These are phyloP conservation scores for Dactylorhiza incarnata DNA, from an alignment of 106 monocot genomes.

Conservation along the genomic window DNA sequence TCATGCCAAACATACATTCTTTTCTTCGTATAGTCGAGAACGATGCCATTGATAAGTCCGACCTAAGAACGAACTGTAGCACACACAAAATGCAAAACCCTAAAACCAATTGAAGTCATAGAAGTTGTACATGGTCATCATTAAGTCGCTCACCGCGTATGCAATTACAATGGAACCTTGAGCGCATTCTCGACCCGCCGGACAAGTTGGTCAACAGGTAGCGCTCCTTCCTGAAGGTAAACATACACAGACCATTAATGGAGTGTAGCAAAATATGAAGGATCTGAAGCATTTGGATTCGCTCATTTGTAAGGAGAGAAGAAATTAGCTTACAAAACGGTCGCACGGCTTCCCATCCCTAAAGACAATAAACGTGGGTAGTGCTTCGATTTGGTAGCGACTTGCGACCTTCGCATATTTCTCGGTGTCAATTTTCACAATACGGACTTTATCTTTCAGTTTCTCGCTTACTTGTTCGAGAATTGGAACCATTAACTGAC, in stretches of 20 bases:
- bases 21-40: too few species aligned
- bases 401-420: conserved; percentile 69
- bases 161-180: conserved; percentile 25
- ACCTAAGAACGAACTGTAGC: background rate
- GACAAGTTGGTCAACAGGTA: conserved; percentile 74
- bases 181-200: conserved; percentile 58
- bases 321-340: conserved; percentile 74
- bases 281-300: background rate
- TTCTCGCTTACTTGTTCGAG: conserved; percentile 65
- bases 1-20: too few species aligned
- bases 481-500: conserved; percentile 85
- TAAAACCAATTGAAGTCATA: background rate
- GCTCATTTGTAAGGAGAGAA: background rate
- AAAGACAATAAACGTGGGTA: conserved; percentile 93
- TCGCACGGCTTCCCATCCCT: conserved; percentile 80
- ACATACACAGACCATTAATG: background rate
- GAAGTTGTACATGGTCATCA: background rate
- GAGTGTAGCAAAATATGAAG: background rate
- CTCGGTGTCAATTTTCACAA: conserved; percentile 94
- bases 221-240: conserved; percentile 74
- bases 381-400: conserved; percentile 60
- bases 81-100: background rate
- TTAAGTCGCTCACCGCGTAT: conserved; percentile 6
- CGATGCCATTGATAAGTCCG: too few species aligned
- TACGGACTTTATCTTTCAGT: conserved; percentile 56